Evolutionary conservation across 495 filamentous ascomycete genomes (phyloP), one percentile per base, ranked within the genome.

Genomic region (Aspergillus bertholletiae): DNA sequence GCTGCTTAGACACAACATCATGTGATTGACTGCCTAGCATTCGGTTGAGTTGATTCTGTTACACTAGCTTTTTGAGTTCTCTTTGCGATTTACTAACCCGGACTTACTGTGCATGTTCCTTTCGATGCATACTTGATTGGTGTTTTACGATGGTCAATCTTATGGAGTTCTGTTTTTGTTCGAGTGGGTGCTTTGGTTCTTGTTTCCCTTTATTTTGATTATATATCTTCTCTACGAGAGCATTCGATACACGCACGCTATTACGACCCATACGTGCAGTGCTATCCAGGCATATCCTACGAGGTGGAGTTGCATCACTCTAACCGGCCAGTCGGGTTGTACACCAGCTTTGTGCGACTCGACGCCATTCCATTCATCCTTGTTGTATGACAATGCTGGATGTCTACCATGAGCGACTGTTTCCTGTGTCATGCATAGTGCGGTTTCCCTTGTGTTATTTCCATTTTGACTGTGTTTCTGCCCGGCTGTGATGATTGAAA

Each of bases 291-390:
- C 37, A 39, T 40, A 37, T 41, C 37, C 13, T 46, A 23, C 30
- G 39, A 54, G 28, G 46, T 54, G 30, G 49, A 22, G 22, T 39
- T 54, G 50, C 49, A 58, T 53, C 39, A 54, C 46, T 54, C 26
- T 53, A 34, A 30, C 23, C 8, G 37, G 24, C 32, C 50, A 32
- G 22, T 43, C 39, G 39, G 39, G 39, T 43, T 51, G 45, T 54
- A 50, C 32, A 49, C 45, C 45, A 35, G 49, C 46, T 37, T 54
- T 49, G 37, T 45, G 17, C 43, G 50, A 46, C 43, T 46, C 44
- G 46, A 54, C 23, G 50, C 49, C 35, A 21, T 15, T 43, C 26
- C 13, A 11, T 12, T 50, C 34, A 18, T 46, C n/a, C 23, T 49
- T 49, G 8, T 17, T 28, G 30, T 26, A 22, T 46, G 40, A 54